phyloP scores from a whole-genome alignment of 106 monocot genomes.

The Dioscorea dumetorum region DNA sequence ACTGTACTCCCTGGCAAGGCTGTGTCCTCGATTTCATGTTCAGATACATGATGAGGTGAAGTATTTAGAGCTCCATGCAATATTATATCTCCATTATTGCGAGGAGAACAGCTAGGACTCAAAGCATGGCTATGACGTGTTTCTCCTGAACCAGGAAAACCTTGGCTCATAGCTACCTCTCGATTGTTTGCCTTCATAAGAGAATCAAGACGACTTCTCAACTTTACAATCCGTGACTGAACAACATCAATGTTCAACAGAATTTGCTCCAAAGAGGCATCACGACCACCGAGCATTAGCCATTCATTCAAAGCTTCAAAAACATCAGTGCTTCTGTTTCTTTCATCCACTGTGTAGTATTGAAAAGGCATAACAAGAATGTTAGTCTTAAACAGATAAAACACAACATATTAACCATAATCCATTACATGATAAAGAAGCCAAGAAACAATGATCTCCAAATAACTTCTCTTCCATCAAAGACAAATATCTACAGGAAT shows the following conservation, averaged over 20 bases:
- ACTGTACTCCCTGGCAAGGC: constrained; percentile 60
- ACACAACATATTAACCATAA: not conserved
- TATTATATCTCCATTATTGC: constrained; percentile 27
- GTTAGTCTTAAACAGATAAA: not conserved
- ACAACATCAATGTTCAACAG: constrained; percentile 58
- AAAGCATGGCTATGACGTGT: constrained; percentile 20
- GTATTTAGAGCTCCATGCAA: constrained; percentile 2
- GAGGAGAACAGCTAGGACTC: constrained; percentile 59
- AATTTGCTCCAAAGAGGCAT: constrained; percentile 55
- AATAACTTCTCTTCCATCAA: too few relatives aligned
- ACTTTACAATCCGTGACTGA: constrained; percentile 44
- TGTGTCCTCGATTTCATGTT: constrained; percentile 55
- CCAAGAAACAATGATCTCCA: too few relatives aligned
- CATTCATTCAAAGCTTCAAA: constrained; percentile 28
- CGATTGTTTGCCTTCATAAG: constrained; percentile 24
- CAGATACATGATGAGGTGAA: constrained; percentile 26
- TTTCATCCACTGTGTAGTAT: constrained; percentile 26
- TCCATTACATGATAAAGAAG: not conserved
- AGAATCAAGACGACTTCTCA: constrained; percentile 44
- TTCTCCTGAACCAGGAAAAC: constrained; percentile 10
- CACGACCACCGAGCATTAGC: constrained; percentile 27
- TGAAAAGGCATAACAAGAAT: not conserved
- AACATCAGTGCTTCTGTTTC: constrained; percentile 25
- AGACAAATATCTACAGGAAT: too few relatives aligned
- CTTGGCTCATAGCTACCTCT: constrained; percentile 14